These are phyloP conservation scores for Baorangia bicolor DNA, from an alignment of 768 basidiomycete species.

Conservation along the genomic window DNA sequence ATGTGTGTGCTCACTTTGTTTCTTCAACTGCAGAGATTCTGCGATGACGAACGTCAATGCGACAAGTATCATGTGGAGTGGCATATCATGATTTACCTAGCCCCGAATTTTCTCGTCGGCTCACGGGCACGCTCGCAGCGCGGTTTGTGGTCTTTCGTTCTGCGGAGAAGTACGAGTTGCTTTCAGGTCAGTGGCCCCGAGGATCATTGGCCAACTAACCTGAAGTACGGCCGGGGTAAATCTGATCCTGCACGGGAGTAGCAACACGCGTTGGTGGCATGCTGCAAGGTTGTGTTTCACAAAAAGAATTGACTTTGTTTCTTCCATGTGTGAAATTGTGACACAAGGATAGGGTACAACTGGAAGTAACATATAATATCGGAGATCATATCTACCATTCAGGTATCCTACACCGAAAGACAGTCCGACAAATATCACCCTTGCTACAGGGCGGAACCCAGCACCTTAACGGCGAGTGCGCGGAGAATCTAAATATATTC, in stretches of 20 bases:
- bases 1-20: slow-evolving; percentile 11
- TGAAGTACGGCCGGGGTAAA: slow-evolving; percentile 4
- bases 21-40: slow-evolving; percentile 17
- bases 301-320: background rate
- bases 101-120: slow-evolving; percentile 7
- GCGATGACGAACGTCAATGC: slow-evolving; percentile 9
- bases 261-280: slow-evolving; percentile 10
- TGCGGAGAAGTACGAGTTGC: slow-evolving; percentile 4
- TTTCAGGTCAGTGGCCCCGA: slow-evolving; percentile 1
- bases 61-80: background rate
- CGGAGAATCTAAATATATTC: slow-evolving; percentile 60
- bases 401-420: slow-evolving; percentile 11
- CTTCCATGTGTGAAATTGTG: slow-evolving; percentile 6
- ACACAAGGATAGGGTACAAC: background rate
- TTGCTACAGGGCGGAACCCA: slow-evolving; percentile 57
- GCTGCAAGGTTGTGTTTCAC: background rate
- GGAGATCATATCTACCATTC: background rate
- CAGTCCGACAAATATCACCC: background rate
- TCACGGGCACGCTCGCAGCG: slow-evolving; percentile 18
- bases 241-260: background rate
- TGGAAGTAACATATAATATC: background rate
- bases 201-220: slow-evolving; percentile 20
- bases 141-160: slow-evolving; percentile 12
- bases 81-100: slow-evolving; percentile 12
- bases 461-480: slow-evolving; percentile 77